phyloP scores from a whole-genome alignment of 345 rosid genomes.

The Rhodamnia rubescens region DNA sequence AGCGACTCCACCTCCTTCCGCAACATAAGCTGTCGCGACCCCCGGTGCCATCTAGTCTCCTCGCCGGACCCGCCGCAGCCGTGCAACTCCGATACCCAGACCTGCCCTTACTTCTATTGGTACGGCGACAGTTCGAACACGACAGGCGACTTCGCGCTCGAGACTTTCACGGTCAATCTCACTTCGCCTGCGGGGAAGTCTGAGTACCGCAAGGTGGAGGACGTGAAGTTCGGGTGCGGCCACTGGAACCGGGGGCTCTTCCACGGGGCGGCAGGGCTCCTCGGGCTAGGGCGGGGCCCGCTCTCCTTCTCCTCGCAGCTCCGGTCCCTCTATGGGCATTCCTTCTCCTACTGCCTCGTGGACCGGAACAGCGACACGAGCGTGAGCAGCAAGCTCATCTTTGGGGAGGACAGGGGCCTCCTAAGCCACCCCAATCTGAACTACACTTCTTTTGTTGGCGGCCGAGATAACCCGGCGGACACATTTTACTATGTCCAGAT shows the following conservation, averaged over 20 bases:
- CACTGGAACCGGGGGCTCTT: constrained; percentile 96
- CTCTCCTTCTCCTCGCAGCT: constrained; percentile 90
- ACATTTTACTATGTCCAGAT: constrained; percentile 82
- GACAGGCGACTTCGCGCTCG: constrained; percentile 83
- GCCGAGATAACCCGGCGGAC: constrained; percentile 51
- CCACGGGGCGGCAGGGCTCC: constrained; percentile 84
- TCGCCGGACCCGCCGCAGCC: constrained; percentile 65
- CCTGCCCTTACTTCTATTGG: constrained; percentile 91
- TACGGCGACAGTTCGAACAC: constrained; percentile 95
- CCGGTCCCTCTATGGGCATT: constrained; percentile 79
- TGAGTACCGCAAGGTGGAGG: constrained; percentile 43
- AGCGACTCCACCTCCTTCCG: constrained; percentile 44
- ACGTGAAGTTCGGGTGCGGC: constrained; percentile 93
- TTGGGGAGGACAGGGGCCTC: constrained; percentile 82
- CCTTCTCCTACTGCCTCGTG: constrained; percentile 86
- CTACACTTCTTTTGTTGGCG: constrained; percentile 63
- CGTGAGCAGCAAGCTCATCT: constrained; percentile 84
- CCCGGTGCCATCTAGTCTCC: constrained; percentile 57
- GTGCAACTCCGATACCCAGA: constrained; percentile 48
- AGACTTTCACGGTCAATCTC: constrained; percentile 77
- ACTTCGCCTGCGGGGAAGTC: constrained; percentile 42
- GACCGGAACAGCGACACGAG: constrained; percentile 69
- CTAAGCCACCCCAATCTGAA: constrained; percentile 57
- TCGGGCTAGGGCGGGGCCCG: constrained; percentile 91
- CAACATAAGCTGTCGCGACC: constrained; percentile 58